Percentiles rank a stretch among this genome's conserved stretches.
phyloP scores from a whole-genome alignment of 2,329 filamentous ascomycete genomes.

The Leptosphaerulina australis region DNA sequence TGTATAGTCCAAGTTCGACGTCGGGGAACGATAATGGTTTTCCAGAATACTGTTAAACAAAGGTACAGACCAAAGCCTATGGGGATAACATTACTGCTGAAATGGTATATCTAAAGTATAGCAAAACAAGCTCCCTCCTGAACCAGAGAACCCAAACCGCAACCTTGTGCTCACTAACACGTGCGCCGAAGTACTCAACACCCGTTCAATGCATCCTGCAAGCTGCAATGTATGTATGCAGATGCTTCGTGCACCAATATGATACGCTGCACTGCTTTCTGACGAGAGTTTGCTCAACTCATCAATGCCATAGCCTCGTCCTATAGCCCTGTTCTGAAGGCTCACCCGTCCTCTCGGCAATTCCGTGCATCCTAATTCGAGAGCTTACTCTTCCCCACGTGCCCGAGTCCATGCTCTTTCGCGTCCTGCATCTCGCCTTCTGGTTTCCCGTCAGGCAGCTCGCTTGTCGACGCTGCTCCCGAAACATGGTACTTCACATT shows the following conservation, averaged over 20 bases:
- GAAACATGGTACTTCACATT: constrained; percentile 40
- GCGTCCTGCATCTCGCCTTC: constrained; percentile 48
- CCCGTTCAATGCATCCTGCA: constrained; percentile 34
- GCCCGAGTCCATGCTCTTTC: constrained; percentile 43
- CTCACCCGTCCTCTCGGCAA: not conserved
- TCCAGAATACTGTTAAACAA: too few relatives aligned
- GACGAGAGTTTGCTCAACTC: not conserved
- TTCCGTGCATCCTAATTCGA: constrained; percentile 9
- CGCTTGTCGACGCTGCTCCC: constrained; percentile 46
- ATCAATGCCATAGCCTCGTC: not conserved
- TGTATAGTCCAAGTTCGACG: too few relatives aligned
- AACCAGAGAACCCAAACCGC: not conserved
- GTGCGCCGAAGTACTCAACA: constrained; percentile 26
- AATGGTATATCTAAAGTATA: constrained; percentile 25
- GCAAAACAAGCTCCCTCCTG: not conserved
- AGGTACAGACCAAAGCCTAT: not conserved
- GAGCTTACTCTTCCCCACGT: constrained; percentile 29
- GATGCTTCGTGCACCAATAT: constrained; percentile 29
- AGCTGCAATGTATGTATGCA: constrained; percentile 30
- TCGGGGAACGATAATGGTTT: too few relatives aligned
- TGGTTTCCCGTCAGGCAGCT: constrained; percentile 51
- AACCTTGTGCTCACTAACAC: not conserved
- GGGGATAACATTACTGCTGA: constrained; percentile 4
- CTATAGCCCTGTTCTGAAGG: not conserved
- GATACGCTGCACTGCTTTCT: constrained; percentile 29